Percentiles rank a stretch among this genome's conserved stretches.
Evolutionary conservation across 78 protist genomes (phyloP).

Genomic region (Protostelium mycophagum): DNA sequence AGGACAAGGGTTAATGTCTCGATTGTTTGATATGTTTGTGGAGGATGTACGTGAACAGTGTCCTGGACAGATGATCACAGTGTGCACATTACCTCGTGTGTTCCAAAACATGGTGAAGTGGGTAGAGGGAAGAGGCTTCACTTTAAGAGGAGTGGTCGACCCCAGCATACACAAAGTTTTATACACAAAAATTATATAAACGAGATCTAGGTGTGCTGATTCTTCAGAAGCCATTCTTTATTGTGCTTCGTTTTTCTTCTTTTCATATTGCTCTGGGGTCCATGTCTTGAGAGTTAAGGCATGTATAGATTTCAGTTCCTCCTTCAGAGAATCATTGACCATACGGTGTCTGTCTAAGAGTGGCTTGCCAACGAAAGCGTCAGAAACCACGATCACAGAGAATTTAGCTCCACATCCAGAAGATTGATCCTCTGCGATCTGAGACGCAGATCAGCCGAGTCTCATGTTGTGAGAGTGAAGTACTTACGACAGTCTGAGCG

Average conservation of each 20-base stretch:
- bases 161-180: too few species aligned
- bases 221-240: too few species aligned
- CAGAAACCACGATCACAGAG: background rate
- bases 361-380: background rate
- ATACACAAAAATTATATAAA: too few species aligned
- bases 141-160: too few species aligned
- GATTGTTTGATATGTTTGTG: too few species aligned
- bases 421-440: background rate
- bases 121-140: too few species aligned
- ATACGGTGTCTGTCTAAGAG: background rate
- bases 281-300: background rate
- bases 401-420: conserved; percentile 1
- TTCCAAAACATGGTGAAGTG: too few species aligned
- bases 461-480: background rate
- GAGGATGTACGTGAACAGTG: too few species aligned
- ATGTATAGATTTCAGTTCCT: background rate
- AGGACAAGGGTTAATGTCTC: too few species aligned
- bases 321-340: background rate
- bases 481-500: background rate
- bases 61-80: too few species aligned
- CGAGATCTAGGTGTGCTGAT: too few species aligned
- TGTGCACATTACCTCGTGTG: too few species aligned
- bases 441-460: background rate
- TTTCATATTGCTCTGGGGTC: conserved; percentile 6
- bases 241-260: conserved; percentile 1